phyloP scores from a whole-genome alignment of 1,139 yeast species.

The Yarrowia galli region DNA sequence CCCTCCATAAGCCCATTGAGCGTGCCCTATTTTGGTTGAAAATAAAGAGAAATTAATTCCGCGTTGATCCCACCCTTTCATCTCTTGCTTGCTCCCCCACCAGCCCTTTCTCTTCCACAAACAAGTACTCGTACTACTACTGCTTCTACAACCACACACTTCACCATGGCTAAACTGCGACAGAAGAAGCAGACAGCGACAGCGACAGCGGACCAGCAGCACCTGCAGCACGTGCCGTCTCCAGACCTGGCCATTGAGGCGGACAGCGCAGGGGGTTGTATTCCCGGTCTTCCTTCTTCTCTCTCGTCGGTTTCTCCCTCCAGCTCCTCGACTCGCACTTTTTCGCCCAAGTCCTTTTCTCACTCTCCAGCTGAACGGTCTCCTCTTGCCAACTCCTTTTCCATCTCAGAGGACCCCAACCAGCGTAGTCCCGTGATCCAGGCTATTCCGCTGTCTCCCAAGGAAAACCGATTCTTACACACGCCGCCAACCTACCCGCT shows the following conservation, averaged over 20 bases:
- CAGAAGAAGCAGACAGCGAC: background rate
- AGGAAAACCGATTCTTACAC: background rate
- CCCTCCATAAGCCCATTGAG: conserved; percentile 2
- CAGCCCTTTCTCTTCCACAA: no score
- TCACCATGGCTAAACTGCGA: conserved; percentile 11
- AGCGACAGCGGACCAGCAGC: background rate
- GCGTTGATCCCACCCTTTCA: background rate
- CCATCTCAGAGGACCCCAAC: background rate
- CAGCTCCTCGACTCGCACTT: background rate
- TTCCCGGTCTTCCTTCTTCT: background rate
- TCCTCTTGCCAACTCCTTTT: conserved; percentile 21
- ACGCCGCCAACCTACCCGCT: conserved; percentile 1
- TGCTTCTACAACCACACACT: no score
- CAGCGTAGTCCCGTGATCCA: background rate
- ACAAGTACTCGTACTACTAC: no score
- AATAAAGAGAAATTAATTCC: conserved; percentile 13
- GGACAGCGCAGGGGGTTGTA: conserved; percentile 22
- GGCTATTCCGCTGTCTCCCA: conserved; percentile 26
- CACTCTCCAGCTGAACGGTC: conserved; percentile 26
- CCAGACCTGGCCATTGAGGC: conserved; percentile 12
- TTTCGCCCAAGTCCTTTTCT: conserved; percentile 10
- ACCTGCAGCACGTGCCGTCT: conserved; percentile 17
- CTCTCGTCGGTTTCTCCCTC: conserved; percentile 2
- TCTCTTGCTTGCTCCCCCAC: no score
- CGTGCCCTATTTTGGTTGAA: background rate